phyloP scores from a whole-genome alignment of 2,329 filamentous ascomycete genomes.

The Penicillium sp. region DNA sequence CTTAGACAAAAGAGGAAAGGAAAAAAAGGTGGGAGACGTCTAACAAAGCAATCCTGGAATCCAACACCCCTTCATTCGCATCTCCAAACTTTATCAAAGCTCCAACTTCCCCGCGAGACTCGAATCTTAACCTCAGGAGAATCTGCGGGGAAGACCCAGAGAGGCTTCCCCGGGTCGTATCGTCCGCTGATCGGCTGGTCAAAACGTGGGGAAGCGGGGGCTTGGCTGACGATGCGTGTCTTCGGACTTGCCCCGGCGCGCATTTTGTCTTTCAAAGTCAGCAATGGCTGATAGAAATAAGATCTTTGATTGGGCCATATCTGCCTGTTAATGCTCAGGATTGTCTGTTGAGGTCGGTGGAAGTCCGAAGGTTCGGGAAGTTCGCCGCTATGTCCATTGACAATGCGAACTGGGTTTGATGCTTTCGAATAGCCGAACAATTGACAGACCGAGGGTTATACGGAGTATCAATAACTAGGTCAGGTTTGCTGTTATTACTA shows the following conservation, averaged over 20 bases:
- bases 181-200: background rate
- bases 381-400: background rate
- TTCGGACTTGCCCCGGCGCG: constrained; percentile 2
- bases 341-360: constrained; percentile 4
- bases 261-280: background rate
- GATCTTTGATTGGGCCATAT: background rate
- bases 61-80: background rate
- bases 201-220: background rate
- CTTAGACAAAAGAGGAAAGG: background rate
- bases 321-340: background rate
- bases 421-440: background rate
- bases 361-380: constrained; percentile 13
- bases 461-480: no score
- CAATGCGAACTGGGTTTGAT: background rate
- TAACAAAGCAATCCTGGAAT: background rate
- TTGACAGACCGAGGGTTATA: background rate
- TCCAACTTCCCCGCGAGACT: constrained; percentile 5
- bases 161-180: constrained; percentile 1
- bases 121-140: constrained; percentile 2
- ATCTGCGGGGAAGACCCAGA: constrained; percentile 21
- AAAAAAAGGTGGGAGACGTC: background rate
- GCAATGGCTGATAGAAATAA: background rate
- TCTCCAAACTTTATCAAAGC: background rate
- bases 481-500: no score
- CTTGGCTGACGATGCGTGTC: constrained; percentile 15